A percentile compares a stretch with the other conserved stretches of the same genome.
Evolutionary conservation across 2,329 filamentous ascomycete genomes (phyloP).

Genomic region (Chlorencoelia australis): DNA sequence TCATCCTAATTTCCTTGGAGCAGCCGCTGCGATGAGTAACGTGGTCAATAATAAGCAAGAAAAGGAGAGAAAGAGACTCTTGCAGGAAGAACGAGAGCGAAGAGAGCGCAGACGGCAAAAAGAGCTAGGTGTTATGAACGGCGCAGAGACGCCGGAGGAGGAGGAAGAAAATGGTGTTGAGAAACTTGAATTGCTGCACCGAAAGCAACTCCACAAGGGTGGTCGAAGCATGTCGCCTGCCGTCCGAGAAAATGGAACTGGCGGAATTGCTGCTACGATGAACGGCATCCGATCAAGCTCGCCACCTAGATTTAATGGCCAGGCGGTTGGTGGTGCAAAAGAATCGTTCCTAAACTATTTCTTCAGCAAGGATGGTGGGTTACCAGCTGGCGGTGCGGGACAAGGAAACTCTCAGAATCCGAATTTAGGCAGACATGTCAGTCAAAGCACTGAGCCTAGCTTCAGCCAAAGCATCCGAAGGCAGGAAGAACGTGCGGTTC

Average conservation of each 20-base stretch:
- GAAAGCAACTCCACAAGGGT: conserved; percentile 43
- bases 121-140: conserved; percentile 67
- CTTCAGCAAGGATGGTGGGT: conserved; percentile 83
- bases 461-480: conserved; percentile 77
- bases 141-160: conserved; percentile 55
- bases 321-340: conserved; percentile 52
- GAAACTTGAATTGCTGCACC: conserved; percentile 45
- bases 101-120: conserved; percentile 75
- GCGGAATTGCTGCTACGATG: conserved; percentile 52
- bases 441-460: conserved; percentile 68
- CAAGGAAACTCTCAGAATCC: conserved; percentile 28
- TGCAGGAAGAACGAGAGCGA: conserved; percentile 77
- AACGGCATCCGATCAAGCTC: conserved; percentile 56
- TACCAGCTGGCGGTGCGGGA: conserved; percentile 33
- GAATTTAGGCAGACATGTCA: conserved; percentile 55
- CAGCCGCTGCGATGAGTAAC: conserved; percentile 93
- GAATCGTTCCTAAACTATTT: conserved; percentile 98
- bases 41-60: conserved; percentile 94
- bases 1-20: conserved; percentile 95
- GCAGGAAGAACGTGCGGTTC: conserved; percentile 39
- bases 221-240: conserved; percentile 76
- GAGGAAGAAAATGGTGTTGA: conserved; percentile 39
- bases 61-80: conserved; percentile 69
- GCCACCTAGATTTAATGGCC: conserved; percentile 50
- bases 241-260: conserved; percentile 55